Percentiles rank a stretch among this genome's conserved stretches.
Conservation (phyloP, 768 basidiomycete genomes). For the Imleria badia region DNA sequence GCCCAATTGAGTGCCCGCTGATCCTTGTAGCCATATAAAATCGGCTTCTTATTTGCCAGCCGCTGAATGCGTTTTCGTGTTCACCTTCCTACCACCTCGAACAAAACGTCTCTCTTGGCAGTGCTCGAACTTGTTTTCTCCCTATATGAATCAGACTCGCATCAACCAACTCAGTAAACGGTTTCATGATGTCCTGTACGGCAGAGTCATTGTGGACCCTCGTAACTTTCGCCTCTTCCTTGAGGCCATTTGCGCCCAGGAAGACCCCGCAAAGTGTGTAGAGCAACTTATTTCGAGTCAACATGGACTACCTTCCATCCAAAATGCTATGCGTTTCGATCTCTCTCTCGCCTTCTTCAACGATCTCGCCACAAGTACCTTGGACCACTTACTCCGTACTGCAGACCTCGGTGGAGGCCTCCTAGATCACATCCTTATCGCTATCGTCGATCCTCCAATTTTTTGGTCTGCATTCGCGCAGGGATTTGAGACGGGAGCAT, state of each 20-base stretch:
- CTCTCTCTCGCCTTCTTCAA: constrained; percentile 44
- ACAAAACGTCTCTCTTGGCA: neutral
- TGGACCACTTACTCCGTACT: constrained; percentile 42
- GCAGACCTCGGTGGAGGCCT: constrained; percentile 43
- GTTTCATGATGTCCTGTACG: constrained; percentile 36
- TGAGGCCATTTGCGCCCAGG: constrained; percentile 44
- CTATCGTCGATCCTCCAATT: constrained; percentile 50
- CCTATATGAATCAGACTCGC: constrained; percentile 19
- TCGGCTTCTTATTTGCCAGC: neutral
- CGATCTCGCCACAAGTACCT: constrained; percentile 35
- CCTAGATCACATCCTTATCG: constrained; percentile 41
- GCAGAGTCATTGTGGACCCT: constrained; percentile 27
- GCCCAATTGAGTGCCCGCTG: constrained; percentile 2
- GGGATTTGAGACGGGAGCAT: constrained; percentile 33
- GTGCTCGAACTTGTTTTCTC: too few species aligned
- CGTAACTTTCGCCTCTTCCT: constrained; percentile 38
- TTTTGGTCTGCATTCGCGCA: constrained; percentile 45
- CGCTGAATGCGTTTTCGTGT: neutral
- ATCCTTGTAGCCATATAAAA: neutral
- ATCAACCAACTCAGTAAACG: constrained; percentile 33
- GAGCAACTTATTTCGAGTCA: constrained; percentile 36
- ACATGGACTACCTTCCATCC: constrained; percentile 40
- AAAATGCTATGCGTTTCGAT: constrained; percentile 43
- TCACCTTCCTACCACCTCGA: too few species aligned
- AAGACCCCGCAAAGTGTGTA: constrained; percentile 40